Evolutionary conservation across 192 early-diverging fungal species (phyloP).

Genomic region (Thamnidium elegans): DNA sequence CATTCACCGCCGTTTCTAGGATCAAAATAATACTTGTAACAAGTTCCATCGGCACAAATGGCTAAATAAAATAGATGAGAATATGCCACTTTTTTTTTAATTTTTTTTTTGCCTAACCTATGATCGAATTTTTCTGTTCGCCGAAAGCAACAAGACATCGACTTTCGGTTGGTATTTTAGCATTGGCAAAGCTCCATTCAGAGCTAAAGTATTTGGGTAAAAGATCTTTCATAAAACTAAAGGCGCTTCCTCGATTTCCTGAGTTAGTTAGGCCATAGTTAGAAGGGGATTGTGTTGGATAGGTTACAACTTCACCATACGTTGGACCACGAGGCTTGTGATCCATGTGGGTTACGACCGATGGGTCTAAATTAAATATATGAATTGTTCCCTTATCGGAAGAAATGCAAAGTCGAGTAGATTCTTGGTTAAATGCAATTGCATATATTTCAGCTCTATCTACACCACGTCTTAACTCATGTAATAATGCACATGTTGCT

Average conservation of each 20-base stretch:
- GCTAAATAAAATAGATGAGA: constrained; percentile 34
- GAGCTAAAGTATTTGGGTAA: constrained; percentile 95
- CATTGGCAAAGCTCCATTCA: constrained; percentile 91
- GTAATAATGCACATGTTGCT: constrained; percentile 62
- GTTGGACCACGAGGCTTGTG: constrained; percentile 47
- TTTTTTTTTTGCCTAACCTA: too few relatives aligned
- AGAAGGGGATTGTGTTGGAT: constrained; percentile 17
- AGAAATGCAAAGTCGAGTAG: constrained; percentile 76
- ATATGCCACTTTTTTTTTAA: neutral
- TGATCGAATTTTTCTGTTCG: constrained; percentile 69
- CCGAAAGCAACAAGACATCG: constrained; percentile 84
- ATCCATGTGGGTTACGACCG: constrained; percentile 35
- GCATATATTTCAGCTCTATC: constrained; percentile 87
- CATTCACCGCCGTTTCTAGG: constrained; percentile 70
- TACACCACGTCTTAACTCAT: constrained; percentile 86
- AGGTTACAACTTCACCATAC: constrained; percentile 48
- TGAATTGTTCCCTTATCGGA: constrained; percentile 94
- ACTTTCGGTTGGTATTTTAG: constrained; percentile 70
- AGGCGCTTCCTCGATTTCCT: constrained; percentile 50
- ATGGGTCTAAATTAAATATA: constrained; percentile 80
- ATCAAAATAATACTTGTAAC: constrained; percentile 84
- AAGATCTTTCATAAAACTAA: constrained; percentile 74
- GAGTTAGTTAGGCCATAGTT: constrained; percentile 34
- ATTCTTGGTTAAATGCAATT: constrained; percentile 82
- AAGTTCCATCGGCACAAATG: constrained; percentile 85